A percentile compares a stretch with the other conserved stretches of the same genome.
phyloP scores from a whole-genome alignment of 2,329 filamentous ascomycete genomes.

The Meredithiella fracta region DNA sequence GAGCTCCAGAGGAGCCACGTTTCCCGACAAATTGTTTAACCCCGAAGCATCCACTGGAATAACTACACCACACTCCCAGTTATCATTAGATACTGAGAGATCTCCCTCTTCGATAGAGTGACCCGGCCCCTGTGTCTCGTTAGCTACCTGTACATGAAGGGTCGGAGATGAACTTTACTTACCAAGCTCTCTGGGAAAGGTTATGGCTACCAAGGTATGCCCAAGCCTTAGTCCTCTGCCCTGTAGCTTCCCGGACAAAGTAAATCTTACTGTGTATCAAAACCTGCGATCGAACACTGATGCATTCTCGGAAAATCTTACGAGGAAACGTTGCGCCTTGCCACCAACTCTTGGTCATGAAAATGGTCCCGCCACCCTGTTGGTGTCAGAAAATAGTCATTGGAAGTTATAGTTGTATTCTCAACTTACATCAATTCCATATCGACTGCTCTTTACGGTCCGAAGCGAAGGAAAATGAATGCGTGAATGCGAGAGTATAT shows the following conservation, averaged over 20 bases:
- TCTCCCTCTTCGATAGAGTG: slow-evolving; percentile 52
- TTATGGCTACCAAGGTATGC: slow-evolving; percentile 85
- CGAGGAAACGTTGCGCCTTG: slow-evolving; percentile 52
- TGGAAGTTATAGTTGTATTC: not conserved
- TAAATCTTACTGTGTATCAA: slow-evolving; percentile 80
- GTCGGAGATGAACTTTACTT: slow-evolving; percentile 22
- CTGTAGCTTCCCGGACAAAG: slow-evolving; percentile 26
- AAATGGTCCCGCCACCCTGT: slow-evolving; percentile 66
- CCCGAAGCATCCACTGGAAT: slow-evolving; percentile 34
- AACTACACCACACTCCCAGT: slow-evolving; percentile 91
- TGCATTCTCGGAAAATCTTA: slow-evolving; percentile 55
- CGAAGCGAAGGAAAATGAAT: slow-evolving; percentile 67
- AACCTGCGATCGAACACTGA: slow-evolving; percentile 52
- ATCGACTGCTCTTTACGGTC: slow-evolving; percentile 50
- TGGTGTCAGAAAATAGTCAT: slow-evolving; percentile 19
- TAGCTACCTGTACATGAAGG: not conserved
- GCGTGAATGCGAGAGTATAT: slow-evolving; percentile 37
- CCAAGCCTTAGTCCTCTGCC: slow-evolving; percentile 37
- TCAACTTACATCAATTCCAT: slow-evolving; percentile 38
- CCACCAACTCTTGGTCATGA: slow-evolving; percentile 59
- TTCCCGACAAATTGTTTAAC: not conserved
- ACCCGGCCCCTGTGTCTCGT: slow-evolving; percentile 53
- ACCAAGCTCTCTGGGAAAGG: slow-evolving; percentile 85
- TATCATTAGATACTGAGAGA: slow-evolving; percentile 66
- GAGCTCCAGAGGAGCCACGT: slow-evolving; percentile 9